Conservation (phyloP, 441 rosid genomes). For the Pelargonium fulgidum region DNA sequence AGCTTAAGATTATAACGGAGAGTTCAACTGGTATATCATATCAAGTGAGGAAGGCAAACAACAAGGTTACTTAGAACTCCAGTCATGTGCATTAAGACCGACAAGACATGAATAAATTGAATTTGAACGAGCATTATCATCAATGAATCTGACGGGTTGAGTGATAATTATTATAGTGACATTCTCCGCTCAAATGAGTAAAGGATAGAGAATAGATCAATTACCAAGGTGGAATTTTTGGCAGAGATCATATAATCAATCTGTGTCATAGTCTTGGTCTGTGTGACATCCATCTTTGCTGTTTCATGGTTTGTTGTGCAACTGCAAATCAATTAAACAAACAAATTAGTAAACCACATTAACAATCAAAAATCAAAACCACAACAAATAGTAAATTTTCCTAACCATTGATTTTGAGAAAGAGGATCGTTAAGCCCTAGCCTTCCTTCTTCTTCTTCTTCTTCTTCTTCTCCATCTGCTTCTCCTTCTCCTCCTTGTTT, state of each 20-base stretch:
- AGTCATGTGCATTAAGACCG: too few species aligned
- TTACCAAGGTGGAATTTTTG: conserved; percentile 19
- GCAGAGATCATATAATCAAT: conserved; percentile 5
- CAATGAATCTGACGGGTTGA: background rate
- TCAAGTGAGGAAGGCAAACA: too few species aligned
- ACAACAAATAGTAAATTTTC: background rate
- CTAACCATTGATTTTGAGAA: conserved; percentile 29
- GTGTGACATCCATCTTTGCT: conserved; percentile 1
- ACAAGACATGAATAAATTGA: too few species aligned
- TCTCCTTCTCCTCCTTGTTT: background rate
- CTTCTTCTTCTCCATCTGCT: too few species aligned
- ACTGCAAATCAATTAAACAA: conserved; percentile 21
- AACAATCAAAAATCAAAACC: too few species aligned
- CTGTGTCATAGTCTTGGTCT: background rate
- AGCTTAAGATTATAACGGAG: too few species aligned
- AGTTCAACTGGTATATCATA: too few species aligned
- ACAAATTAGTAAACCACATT: background rate
- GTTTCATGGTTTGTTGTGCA: conserved; percentile 23
- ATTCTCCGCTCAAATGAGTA: too few species aligned
- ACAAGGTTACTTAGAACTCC: too few species aligned
- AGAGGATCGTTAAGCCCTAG: conserved; percentile 23
- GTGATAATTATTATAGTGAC: too few species aligned
- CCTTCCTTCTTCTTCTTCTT: background rate
- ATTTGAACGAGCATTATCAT: too few species aligned
- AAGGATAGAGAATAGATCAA: background rate